A percentile compares a stretch with the other conserved stretches of the same genome.
phyloP scores from a whole-genome alignment of 2,329 filamentous ascomycete species.

The Venturia carpophila region DNA sequence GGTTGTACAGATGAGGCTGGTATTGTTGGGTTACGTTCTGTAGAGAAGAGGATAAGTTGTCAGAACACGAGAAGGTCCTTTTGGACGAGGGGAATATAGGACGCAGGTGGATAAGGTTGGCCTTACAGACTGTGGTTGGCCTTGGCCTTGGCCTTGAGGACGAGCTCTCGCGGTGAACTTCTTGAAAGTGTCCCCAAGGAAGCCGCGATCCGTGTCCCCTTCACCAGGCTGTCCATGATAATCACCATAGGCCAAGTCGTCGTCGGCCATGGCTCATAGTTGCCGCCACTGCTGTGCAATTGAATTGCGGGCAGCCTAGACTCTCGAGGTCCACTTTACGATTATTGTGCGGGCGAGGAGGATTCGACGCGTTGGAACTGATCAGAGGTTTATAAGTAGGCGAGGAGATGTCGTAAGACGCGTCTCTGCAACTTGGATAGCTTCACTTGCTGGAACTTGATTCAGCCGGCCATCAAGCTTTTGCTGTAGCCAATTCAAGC shows the following conservation, averaged over 20 bases:
- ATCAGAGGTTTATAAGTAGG: background rate
- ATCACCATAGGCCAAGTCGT: constrained; percentile 49
- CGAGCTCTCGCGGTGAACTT: background rate
- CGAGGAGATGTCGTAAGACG: background rate
- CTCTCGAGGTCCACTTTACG: background rate
- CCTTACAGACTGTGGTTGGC: constrained; percentile 10
- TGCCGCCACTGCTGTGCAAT: background rate
- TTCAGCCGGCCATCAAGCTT: background rate
- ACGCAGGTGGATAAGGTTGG: background rate
- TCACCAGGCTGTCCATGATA: constrained; percentile 32
- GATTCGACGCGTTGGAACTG: background rate
- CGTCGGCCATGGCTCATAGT: constrained; percentile 30
- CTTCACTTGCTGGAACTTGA: background rate
- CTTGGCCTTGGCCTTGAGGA: background rate
- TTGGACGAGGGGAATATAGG: background rate
- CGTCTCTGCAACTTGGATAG: background rate
- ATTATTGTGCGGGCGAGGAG: background rate
- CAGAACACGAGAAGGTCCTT: background rate
- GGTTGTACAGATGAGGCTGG: constrained; percentile 19
- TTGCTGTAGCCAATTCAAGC: constrained; percentile 20
- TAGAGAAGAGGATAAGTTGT: constrained; percentile 12
- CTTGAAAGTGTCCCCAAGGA: constrained; percentile 29
- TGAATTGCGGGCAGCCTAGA: background rate
- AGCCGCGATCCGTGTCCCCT: constrained; percentile 40
- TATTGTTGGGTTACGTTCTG: constrained; percentile 19